These are phyloP conservation scores for Populus alba DNA, from an alignment of 345 rosid species.

Conservation along the genomic window DNA sequence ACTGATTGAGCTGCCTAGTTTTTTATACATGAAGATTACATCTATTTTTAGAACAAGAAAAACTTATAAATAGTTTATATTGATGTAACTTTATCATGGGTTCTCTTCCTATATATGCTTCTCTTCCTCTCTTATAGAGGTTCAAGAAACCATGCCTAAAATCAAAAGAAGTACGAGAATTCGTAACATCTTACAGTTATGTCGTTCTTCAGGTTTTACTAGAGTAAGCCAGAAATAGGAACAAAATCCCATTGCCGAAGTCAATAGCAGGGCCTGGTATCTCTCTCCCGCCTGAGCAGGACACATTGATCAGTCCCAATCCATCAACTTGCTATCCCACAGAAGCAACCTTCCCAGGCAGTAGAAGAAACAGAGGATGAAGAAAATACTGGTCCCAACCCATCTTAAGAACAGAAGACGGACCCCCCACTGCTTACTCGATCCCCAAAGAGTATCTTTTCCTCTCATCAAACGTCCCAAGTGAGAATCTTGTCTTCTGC, in stretches of 20 bases:
- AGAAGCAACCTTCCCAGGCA: constrained; percentile 49
- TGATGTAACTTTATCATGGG: too few relatives aligned
- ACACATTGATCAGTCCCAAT: constrained; percentile 71
- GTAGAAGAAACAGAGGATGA: constrained; percentile 77
- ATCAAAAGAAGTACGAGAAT: too few relatives aligned
- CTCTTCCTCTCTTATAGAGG: background rate
- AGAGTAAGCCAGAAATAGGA: constrained; percentile 76
- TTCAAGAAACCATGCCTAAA: background rate
- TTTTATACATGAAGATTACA: too few relatives aligned
- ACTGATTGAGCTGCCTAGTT: too few relatives aligned
- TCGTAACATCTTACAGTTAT: background rate
- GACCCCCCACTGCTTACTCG: constrained; percentile 37
- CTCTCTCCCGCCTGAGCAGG: constrained; percentile 83
- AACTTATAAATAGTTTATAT: too few relatives aligned
- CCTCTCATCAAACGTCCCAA: constrained; percentile 56
- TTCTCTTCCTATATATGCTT: background rate
- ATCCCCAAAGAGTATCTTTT: constrained; percentile 67
- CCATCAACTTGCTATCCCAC: constrained; percentile 70
- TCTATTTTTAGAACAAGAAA: too few relatives aligned
- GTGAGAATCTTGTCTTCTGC: constrained; percentile 16
- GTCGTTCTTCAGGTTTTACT: constrained; percentile 49
- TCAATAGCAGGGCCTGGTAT: constrained; percentile 61
- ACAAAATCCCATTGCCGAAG: constrained; percentile 83
- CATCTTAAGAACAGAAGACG: constrained; percentile 49
- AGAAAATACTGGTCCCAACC: constrained; percentile 50